Evolutionary conservation across 805 yeast species (phyloP).

Genomic region (Saturnispora sekii): DNA sequence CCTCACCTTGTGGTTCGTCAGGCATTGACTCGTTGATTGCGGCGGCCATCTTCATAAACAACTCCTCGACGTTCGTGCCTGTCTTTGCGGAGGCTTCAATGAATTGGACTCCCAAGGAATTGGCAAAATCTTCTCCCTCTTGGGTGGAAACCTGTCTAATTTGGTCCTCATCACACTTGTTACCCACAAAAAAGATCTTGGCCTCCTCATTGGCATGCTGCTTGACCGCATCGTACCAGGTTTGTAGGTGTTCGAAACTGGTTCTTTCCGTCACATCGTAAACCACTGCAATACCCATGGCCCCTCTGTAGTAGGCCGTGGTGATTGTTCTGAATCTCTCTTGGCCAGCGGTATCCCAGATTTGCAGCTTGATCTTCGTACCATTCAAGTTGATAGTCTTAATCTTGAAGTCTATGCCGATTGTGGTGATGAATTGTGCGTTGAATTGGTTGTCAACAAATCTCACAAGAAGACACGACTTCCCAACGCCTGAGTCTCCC

Average conservation of each 20-base stretch:
- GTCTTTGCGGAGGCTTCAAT: slow-evolving; percentile 96
- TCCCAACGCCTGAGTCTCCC: slow-evolving; percentile 87
- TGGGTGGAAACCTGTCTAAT: slow-evolving; percentile 80
- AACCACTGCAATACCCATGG: slow-evolving; percentile 77
- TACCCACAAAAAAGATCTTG: slow-evolving; percentile 87
- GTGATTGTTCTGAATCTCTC: slow-evolving; percentile 92
- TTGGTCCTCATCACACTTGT: slow-evolving; percentile 86
- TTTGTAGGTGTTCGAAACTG: slow-evolving; percentile 84
- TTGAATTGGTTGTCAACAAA: slow-evolving; percentile 96
- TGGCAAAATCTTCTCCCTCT: slow-evolving; percentile 85
- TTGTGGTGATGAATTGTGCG: slow-evolving; percentile 93
- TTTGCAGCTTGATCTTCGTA: slow-evolving; percentile 85
- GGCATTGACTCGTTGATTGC: slow-evolving; percentile 72
- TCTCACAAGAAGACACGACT: slow-evolving; percentile 81
- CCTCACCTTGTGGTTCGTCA: slow-evolving; percentile 23
- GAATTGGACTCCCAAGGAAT: slow-evolving; percentile 80
- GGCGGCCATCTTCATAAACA: slow-evolving; percentile 82
- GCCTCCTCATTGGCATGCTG: slow-evolving; percentile 97
- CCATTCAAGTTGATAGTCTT: slow-evolving; percentile 93
- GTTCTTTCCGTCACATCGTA: slow-evolving; percentile 84
- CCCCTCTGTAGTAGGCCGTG: slow-evolving; percentile 86
- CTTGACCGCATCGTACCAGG: slow-evolving; percentile 92
- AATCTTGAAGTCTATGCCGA: slow-evolving; percentile 96
- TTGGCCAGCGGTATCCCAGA: slow-evolving; percentile 98
- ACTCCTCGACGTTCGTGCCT: slow-evolving; percentile 82